Conservation (phyloP, 78 protist species). For the Dictyostelium intermedium region DNA sequence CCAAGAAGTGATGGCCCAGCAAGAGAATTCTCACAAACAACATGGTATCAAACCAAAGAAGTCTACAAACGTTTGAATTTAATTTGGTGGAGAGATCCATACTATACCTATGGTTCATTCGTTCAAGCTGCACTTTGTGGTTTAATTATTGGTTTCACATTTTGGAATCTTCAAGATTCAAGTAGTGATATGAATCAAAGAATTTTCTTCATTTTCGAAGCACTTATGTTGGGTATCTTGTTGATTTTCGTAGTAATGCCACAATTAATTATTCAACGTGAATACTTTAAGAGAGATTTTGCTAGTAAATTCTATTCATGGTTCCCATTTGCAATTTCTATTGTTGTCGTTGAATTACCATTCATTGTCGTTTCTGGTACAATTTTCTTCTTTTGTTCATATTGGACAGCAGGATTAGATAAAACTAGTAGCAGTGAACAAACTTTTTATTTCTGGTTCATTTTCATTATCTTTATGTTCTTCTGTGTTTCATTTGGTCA, state of each 20-base stretch:
- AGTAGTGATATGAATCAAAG: slow-evolving; percentile 42
- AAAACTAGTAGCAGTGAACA: neutral
- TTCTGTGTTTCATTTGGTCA: slow-evolving; percentile 70
- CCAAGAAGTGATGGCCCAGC: neutral
- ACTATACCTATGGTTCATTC: slow-evolving; percentile 9
- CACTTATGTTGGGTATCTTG: slow-evolving; percentile 68
- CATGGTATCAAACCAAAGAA: neutral
- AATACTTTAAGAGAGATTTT: slow-evolving; percentile 56
- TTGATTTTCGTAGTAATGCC: slow-evolving; percentile 60
- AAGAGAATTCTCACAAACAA: slow-evolving; percentile 28
- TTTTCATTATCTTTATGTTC: slow-evolving; percentile 21
- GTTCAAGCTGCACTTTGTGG: slow-evolving; percentile 1
- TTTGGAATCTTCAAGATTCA: neutral
- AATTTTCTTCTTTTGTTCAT: slow-evolving; percentile 33
- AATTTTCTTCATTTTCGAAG: slow-evolving; percentile 33
- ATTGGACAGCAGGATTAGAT: slow-evolving; percentile 47
- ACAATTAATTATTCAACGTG: slow-evolving; percentile 56
- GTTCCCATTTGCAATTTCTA: slow-evolving; percentile 51
- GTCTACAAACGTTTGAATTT: slow-evolving; percentile 43
- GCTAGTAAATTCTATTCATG: slow-evolving; percentile 58
- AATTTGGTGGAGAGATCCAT: slow-evolving; percentile 69
- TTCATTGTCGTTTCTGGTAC: slow-evolving; percentile 33
- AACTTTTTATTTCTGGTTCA: slow-evolving; percentile 61
- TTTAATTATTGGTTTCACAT: slow-evolving; percentile 57
- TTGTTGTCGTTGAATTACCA: slow-evolving; percentile 59